Evolutionary conservation across 345 rosid genomes (phyloP).

Genomic region (Laguncularia racemosa): DNA sequence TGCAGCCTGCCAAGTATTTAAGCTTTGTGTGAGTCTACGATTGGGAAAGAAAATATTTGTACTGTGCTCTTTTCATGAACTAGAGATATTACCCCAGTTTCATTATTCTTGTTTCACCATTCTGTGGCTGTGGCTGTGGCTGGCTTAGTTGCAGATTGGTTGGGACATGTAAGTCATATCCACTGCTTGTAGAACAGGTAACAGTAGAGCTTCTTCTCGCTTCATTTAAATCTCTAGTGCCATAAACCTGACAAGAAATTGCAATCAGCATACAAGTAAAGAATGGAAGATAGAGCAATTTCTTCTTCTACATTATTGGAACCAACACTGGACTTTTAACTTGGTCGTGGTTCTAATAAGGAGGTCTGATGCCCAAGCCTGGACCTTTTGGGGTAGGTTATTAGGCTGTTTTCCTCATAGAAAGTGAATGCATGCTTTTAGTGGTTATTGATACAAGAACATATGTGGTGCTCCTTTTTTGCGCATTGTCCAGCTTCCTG

Average conservation of each 20-base stretch:
- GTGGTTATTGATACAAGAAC: too few species aligned
- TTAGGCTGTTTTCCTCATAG: too few species aligned
- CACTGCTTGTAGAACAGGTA: conserved; percentile 7
- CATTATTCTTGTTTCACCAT: conserved; percentile 22
- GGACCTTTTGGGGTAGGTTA: too few species aligned
- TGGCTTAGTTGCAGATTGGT: conserved; percentile 41
- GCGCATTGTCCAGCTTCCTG: too few species aligned
- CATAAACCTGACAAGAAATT: conserved; percentile 20
- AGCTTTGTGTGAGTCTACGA: background rate
- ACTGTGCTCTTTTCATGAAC: background rate
- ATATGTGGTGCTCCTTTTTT: too few species aligned
- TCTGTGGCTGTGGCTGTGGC: conserved; percentile 32
- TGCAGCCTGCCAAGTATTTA: too few species aligned
- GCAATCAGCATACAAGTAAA: too few species aligned
- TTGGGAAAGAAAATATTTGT: background rate
- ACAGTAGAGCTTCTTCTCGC: conserved; percentile 11
- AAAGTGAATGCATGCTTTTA: too few species aligned
- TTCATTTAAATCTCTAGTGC: conserved; percentile 13
- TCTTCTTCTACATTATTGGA: background rate
- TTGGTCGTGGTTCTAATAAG: background rate
- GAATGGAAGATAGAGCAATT: too few species aligned
- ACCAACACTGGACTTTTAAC: background rate
- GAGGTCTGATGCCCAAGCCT: too few species aligned
- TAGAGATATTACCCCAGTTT: conserved; percentile 27
- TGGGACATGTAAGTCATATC: conserved; percentile 26